Base-by-base conservation (phyloP, 2,329 filamentous ascomycete species). In the Fusarium longipes region DNA sequence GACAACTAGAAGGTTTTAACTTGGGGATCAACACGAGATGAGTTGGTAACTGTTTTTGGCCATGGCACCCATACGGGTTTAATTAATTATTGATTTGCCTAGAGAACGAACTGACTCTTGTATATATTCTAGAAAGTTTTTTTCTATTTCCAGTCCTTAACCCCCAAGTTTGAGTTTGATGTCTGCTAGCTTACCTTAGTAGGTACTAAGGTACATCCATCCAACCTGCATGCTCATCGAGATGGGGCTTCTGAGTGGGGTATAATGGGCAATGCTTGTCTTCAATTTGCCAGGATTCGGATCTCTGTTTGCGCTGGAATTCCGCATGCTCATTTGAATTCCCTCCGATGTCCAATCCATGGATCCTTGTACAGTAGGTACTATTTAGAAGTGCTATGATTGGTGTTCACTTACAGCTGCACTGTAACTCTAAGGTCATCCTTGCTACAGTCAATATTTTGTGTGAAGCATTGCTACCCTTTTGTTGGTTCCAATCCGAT, bases 1-100 rank as follows among this genome's bases (percentile, higher is more conserved):
- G 58, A 58, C 20, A 39, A 42, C 33, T 63, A 63, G 58, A 63
- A 58, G 44, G 29, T 63, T 63, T 63, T 22, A 8, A 32, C 51
- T 50, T 32, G 39, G 22, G 29, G 39, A 58, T 45, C 33, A 49
- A 50, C 38, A 40, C 17, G 18, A 36, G 40, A 40, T 57, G 36
- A 45, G 32, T 18, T 15, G 38, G 29, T 42, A 18, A 25, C 45
- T 48, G 30, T 17, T 48, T 36, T 25, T 36, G 30, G 30, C 12
- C 45, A 25, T 15, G 30, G 18, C 45, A 48, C 8, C 45, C 30
- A 25, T 48, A 18, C 22, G 14, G 17, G 9, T 48, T 48, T 25
- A 14, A 36, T 36, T 25, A 25, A 18, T 35, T 36, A n/a, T 32
- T 11, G 6, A 35, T 35, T n/a, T n/a, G n/a, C n/a, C 40, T 53